phyloP scores from a whole-genome alignment of 345 rosid genomes.

The Salix brachista region DNA sequence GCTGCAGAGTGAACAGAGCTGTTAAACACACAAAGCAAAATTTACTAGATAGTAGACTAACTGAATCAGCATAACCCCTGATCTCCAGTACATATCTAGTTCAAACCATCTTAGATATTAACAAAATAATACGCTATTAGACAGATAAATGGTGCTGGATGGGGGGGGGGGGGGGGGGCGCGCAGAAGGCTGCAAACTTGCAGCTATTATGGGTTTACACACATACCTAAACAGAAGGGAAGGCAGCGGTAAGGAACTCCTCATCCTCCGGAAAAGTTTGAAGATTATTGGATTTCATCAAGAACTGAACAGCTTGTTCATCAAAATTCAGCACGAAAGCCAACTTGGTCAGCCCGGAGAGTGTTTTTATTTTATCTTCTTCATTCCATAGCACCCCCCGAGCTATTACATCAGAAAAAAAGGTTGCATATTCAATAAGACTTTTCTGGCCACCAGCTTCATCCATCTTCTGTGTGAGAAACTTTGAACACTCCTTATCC shows the following conservation, averaged over 20 bases:
- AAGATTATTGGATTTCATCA: constrained; percentile 56
- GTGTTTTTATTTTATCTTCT: constrained; percentile 32
- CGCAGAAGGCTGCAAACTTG: not conserved
- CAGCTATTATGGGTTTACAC: not conserved
- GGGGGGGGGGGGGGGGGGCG: too few relatives aligned
- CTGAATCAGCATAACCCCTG: too few relatives aligned
- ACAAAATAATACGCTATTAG: too few relatives aligned
- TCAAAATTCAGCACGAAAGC: constrained; percentile 51
- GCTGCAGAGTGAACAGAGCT: not conserved
- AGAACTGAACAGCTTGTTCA: constrained; percentile 45
- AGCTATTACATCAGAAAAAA: constrained; percentile 48
- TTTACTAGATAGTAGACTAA: not conserved
- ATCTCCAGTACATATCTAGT: too few relatives aligned
- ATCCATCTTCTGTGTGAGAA: constrained; percentile 45
- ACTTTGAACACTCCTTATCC: constrained; percentile 43
- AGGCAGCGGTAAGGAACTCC: constrained; percentile 22
- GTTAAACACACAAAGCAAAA: not conserved
- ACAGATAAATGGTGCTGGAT: too few relatives aligned
- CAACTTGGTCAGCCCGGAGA: constrained; percentile 54
- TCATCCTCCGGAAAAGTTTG: constrained; percentile 50
- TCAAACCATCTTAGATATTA: too few relatives aligned
- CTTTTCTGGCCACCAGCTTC: constrained; percentile 27
- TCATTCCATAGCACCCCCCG: constrained; percentile 45
- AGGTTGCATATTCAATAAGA: constrained; percentile 43
- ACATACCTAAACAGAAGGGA: not conserved